Percentiles rank a stretch among this genome's conserved stretches.
Conservation (phyloP, 208 protist genomes). For the Leishmania arabica region DNA sequence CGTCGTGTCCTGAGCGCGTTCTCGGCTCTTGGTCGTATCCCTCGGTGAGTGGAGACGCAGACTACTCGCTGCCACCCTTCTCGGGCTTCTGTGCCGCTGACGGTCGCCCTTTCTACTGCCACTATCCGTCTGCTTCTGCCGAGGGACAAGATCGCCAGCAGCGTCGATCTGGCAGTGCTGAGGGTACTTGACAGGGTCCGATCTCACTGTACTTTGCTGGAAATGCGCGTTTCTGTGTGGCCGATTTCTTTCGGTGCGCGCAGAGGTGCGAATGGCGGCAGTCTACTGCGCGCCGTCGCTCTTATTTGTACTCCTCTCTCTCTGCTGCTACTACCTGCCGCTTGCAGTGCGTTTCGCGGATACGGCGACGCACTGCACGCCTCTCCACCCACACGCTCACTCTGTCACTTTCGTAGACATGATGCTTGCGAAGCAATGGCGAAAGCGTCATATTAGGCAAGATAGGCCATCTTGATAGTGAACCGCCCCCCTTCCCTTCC, state of each 20-base stretch:
- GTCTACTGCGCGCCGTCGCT: too few relatives aligned
- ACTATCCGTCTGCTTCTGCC: background rate
- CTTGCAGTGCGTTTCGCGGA: background rate
- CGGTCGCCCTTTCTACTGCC: conserved; percentile 14
- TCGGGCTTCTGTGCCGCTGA: conserved; percentile 28
- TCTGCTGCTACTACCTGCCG: background rate
- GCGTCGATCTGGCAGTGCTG: background rate
- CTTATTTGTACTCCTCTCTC: background rate
- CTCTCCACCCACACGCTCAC: background rate
- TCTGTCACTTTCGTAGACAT: background rate
- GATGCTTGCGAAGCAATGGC: background rate
- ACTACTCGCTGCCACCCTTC: conserved; percentile 17
- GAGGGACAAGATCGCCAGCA: background rate
- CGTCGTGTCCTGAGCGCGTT: conserved; percentile 24
- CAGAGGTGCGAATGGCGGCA: background rate
- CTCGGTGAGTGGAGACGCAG: background rate
- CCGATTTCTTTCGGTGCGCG: background rate
- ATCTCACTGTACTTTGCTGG: background rate
- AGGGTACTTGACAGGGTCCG: background rate
- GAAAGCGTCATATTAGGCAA: too few relatives aligned
- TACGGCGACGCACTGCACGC: background rate
- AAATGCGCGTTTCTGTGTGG: background rate
- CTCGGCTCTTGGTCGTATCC: background rate
- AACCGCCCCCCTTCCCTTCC: too few relatives aligned
- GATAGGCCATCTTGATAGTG: too few relatives aligned